These are phyloP conservation scores for Jatropha podagrica DNA, from an alignment of 441 rosid genomes.

Conservation along the genomic window DNA sequence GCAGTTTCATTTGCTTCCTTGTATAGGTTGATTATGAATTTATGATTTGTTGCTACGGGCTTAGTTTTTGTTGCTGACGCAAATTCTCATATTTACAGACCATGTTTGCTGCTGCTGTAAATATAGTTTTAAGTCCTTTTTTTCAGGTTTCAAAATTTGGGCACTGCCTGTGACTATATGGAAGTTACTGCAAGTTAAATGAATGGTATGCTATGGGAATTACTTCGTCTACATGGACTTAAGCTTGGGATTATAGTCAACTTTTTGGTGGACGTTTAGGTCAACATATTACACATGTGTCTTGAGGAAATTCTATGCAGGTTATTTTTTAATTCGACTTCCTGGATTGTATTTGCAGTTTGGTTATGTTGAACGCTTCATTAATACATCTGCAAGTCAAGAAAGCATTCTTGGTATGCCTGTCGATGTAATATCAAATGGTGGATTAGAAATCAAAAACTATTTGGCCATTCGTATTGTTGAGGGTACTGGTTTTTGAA, in stretches of 20 bases:
- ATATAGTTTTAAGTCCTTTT: background rate
- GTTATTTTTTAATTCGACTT: no score
- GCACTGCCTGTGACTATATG: background rate
- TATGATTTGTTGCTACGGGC: no score
- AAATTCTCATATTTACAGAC: no score
- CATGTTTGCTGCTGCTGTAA: background rate
- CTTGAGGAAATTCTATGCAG: background rate
- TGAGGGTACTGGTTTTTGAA: no score
- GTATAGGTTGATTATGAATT: no score
- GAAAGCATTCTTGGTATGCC: background rate
- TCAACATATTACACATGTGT: background rate
- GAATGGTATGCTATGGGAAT: background rate
- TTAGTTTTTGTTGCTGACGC: no score
- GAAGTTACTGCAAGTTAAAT: background rate
- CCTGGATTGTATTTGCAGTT: background rate
- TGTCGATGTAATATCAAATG: background rate
- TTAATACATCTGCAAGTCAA: background rate
- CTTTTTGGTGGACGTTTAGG: background rate
- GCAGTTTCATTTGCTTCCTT: no score
- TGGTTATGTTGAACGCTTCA: background rate
- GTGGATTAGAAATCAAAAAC: no score
- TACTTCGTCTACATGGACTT: background rate
- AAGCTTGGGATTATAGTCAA: background rate
- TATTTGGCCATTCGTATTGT: no score
- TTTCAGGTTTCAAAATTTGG: background rate